Conservation (phyloP, 768 basidiomycete species). For the Naganishia vishniacii region DNA sequence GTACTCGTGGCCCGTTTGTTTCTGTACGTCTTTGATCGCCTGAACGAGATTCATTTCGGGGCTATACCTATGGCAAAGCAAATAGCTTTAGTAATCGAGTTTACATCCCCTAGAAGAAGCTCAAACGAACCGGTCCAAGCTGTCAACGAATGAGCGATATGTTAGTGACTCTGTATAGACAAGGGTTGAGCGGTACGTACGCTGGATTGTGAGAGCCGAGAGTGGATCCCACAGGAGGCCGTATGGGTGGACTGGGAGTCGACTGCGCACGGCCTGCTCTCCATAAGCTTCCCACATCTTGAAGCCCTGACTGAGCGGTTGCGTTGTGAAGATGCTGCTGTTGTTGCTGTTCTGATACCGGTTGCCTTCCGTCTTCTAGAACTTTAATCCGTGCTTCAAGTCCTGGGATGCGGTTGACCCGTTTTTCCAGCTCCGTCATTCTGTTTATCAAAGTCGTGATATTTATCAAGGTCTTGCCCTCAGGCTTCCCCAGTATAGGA, state of each 20-base stretch:
- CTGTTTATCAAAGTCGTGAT: neutral
- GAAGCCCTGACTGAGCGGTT: neutral
- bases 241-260: neutral
- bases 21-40: slow-evolving; percentile 17
- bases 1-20: slow-evolving; percentile 2
- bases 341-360: neutral
- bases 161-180: too few relatives aligned
- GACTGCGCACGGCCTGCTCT: neutral
- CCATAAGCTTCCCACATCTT: neutral
- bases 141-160: neutral
- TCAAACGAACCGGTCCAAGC: neutral
- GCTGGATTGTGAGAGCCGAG: neutral
- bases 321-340: neutral
- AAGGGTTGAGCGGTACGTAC: too few relatives aligned
- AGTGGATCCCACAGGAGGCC: neutral
- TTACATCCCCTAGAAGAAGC: too few relatives aligned
- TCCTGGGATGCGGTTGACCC: neutral
- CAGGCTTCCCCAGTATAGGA: neutral
- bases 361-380: slow-evolving; percentile 2
- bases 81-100: neutral
- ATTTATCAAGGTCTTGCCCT: neutral
- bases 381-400: neutral
- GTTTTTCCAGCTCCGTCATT: neutral
- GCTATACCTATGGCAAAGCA: neutral
- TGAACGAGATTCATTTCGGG: slow-evolving; percentile 9